Evolutionary conservation across 805 yeast genomes (phyloP).

Genomic region (Ogataea populi-albae): DNA sequence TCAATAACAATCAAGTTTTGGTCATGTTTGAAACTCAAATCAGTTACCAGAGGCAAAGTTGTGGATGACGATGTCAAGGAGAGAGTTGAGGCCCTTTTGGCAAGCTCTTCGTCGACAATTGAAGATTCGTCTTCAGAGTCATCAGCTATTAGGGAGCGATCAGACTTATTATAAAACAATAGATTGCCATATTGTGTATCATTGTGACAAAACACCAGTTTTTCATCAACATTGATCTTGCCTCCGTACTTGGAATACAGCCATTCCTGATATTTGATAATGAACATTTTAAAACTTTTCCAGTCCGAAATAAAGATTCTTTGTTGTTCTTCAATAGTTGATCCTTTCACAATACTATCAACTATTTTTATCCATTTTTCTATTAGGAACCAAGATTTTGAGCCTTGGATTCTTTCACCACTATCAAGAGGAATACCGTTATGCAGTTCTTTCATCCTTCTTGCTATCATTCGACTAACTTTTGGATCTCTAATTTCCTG

Average conservation of each 20-base stretch:
- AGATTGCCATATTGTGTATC: conserved; percentile 97
- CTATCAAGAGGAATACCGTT: conserved; percentile 64
- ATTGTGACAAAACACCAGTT: conserved; percentile 85
- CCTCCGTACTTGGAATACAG: conserved; percentile 49
- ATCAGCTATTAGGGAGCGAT: conserved; percentile 25
- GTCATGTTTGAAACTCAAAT: conserved; percentile 39
- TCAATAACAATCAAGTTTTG: conserved; percentile 87
- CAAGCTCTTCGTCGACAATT: conserved; percentile 16
- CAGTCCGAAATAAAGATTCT: conserved; percentile 46
- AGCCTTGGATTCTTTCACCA: conserved; percentile 56
- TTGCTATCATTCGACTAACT: conserved; percentile 79
- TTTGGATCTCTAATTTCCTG: conserved; percentile 72
- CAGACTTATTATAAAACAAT: conserved; percentile 45
- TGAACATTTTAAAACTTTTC: conserved; percentile 45
- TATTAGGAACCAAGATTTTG: conserved; percentile 67
- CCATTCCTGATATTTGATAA: conserved; percentile 60
- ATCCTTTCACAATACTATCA: conserved; percentile 39
- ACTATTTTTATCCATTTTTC: conserved; percentile 66
- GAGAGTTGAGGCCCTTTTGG: conserved; percentile 16
- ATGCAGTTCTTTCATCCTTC: conserved; percentile 96
- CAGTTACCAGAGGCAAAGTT: conserved; percentile 30
- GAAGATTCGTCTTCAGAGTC: conserved; percentile 27
- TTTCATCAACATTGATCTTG: conserved; percentile 37
- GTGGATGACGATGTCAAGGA: conserved; percentile 17
- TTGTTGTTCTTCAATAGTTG: conserved; percentile 35